Percentiles rank a stretch among this genome's conserved stretches.
phyloP scores from a whole-genome alignment of 2,329 filamentous ascomycete genomes.

The Parastagonospora avenae region DNA sequence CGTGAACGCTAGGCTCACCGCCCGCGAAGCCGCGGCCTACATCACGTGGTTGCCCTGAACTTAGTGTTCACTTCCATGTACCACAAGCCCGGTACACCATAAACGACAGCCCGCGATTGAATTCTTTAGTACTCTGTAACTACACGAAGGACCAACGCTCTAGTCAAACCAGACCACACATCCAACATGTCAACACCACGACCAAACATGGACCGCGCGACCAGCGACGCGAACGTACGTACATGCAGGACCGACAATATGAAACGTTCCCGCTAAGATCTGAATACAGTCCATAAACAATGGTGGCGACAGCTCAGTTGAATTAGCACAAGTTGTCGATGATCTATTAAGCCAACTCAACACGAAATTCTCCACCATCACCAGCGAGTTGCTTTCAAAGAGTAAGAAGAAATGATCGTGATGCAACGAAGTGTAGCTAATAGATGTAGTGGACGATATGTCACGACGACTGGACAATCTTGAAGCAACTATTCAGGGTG shows the following conservation, averaged over 20 bases:
- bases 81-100: neutral
- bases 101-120: neutral
- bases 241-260: conserved; percentile 3
- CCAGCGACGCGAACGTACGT: conserved; percentile 28
- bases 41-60: conserved; percentile 24
- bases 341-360: conserved; percentile 84
- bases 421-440: neutral
- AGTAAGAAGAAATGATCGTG: conserved; percentile 60
- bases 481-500: conserved; percentile 71
- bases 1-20: conserved; percentile 36
- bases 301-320: conserved; percentile 50
- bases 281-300: conserved; percentile 20
- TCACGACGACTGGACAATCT: conserved; percentile 81
- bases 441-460: conserved; percentile 85
- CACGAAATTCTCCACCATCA: conserved; percentile 83
- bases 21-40: conserved; percentile 30
- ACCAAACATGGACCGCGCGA: conserved; percentile 22
- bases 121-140: too few relatives aligned
- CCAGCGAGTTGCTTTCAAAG: conserved; percentile 85
- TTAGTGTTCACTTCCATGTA: conserved; percentile 14
- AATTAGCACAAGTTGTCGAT: conserved; percentile 80
- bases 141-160: neutral
- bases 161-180: neutral
- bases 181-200: conserved; percentile 28
- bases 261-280: neutral